Base-by-base conservation (phyloP, 208 protist genomes). In the Trypanosoma caninum region DNA sequence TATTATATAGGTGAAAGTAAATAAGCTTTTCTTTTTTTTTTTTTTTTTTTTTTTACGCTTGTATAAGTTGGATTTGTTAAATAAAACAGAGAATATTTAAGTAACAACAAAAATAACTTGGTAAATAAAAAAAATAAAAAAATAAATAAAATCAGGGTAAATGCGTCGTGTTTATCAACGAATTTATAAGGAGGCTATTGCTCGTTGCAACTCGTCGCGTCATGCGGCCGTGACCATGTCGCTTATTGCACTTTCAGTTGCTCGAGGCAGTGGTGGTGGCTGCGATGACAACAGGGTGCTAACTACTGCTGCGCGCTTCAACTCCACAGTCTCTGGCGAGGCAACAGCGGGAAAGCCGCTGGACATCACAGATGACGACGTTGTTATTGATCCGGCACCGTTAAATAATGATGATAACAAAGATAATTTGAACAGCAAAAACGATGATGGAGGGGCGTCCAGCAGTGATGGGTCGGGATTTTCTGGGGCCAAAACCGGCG, bases 361-460 rank as follows among this genome's bases (percentile, higher is more conserved):
- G n/a, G 82, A 89, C 58, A 28, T 88, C 28, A 51, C 40, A 1
- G 88, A 94, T 64, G 88, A 94, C 41, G 88, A 95, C 46, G 81
- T 95, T 27, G 78, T 95, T 38, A 75, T 95, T 25, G 84, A 94
- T 65, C 84, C 88, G 7, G 59, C 72, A 23, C 79, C 81, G 27
- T 72, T 75, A 23, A 31, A 13, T 23, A 30, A 46, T 28, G 42
- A 41, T 28, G 38, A 33, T 5, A n/a, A n/a, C n/a, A n/a, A n/a
- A n/a, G n/a, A n/a, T n/a, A n/a, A n/a, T n/a, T n/a, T n/a, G n/a
- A n/a, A n/a, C n/a, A n/a, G n/a, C n/a, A n/a, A n/a, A n/a, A n/a
- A n/a, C n/a, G n/a, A n/a, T n/a, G n/a, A n/a, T n/a, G n/a, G n/a
- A n/a, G n/a, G 27, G 28, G 52, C 45, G 18, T 51, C 28, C 38